phyloP scores from a whole-genome alignment of 306 rosid genomes.

The Erythrophleum fordii region DNA sequence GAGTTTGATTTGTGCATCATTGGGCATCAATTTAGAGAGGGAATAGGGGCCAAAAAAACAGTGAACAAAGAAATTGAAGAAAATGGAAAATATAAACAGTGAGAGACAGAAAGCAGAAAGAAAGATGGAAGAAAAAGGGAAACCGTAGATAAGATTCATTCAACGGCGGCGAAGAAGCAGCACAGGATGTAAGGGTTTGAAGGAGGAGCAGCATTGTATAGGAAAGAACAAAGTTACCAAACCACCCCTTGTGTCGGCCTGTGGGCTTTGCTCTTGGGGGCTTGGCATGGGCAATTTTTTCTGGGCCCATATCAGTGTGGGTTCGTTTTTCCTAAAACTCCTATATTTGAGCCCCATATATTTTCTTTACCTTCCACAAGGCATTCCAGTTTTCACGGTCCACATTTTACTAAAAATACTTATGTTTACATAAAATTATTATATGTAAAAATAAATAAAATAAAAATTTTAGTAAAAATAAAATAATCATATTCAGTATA shows the following conservation, averaged over 20 bases:
- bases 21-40: constrained; percentile 1
- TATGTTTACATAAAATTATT: too few relatives aligned
- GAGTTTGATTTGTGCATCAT: constrained; percentile 40
- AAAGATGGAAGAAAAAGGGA: background rate
- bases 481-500: too few relatives aligned
- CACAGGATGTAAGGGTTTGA: background rate
- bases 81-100: background rate
- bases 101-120: background rate
- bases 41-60: background rate
- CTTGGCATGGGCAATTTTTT: background rate
- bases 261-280: background rate
- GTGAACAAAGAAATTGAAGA: background rate
- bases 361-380: too few relatives aligned
- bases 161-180: background rate
- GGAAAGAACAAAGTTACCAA: background rate
- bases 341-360: background rate
- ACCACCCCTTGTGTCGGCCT: background rate
- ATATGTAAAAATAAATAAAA: too few relatives aligned
- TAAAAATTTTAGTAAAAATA: too few relatives aligned
- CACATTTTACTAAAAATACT: too few relatives aligned
- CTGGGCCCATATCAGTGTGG: background rate
- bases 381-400: too few relatives aligned
- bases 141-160: background rate
- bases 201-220: background rate
- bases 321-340: background rate